Conservation (phyloP, 2,329 filamentous ascomycete species). For the Hymenoscyphus fructigenus region DNA sequence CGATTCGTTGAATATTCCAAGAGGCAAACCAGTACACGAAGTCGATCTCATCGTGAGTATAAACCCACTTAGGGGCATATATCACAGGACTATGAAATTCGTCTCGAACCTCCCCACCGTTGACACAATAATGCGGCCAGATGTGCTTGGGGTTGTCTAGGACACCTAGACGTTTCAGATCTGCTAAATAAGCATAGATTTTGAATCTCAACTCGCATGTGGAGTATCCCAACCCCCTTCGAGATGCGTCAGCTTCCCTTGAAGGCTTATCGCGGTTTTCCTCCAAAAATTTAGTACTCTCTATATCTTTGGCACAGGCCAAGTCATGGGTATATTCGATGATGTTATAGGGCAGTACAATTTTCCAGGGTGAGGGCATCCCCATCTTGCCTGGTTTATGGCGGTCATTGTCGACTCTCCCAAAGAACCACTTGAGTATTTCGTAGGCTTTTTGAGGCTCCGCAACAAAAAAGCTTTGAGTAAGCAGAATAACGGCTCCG, state of each 20-base stretch:
- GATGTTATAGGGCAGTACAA: conserved; percentile 29
- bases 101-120: conserved; percentile 16
- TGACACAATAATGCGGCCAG: conserved; percentile 11
- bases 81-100: conserved; percentile 41
- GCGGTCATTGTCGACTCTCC: conserved; percentile 11
- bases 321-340: conserved; percentile 33
- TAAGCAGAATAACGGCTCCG: conserved; percentile 47
- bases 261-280: conserved; percentile 24
- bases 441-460: conserved; percentile 42
- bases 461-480: conserved; percentile 50
- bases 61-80: conserved; percentile 48
- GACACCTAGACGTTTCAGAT: conserved; percentile 7
- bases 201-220: conserved; percentile 29
- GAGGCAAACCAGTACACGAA: conserved; percentile 63
- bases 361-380: conserved; percentile 20
- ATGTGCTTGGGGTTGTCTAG: conserved; percentile 1
- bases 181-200: conserved; percentile 20
- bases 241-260: conserved; percentile 27
- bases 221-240: conserved; percentile 27
- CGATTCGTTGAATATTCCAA: conserved; percentile 52
- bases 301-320: conserved; percentile 30
- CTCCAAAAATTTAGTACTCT: conserved; percentile 27
- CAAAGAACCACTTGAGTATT: conserved; percentile 45
- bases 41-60: conserved; percentile 60
- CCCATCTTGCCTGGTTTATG: conserved; percentile 16